These are phyloP conservation scores for Iris macrosiphon DNA, from an alignment of 106 monocot species.

Conservation along the genomic window DNA sequence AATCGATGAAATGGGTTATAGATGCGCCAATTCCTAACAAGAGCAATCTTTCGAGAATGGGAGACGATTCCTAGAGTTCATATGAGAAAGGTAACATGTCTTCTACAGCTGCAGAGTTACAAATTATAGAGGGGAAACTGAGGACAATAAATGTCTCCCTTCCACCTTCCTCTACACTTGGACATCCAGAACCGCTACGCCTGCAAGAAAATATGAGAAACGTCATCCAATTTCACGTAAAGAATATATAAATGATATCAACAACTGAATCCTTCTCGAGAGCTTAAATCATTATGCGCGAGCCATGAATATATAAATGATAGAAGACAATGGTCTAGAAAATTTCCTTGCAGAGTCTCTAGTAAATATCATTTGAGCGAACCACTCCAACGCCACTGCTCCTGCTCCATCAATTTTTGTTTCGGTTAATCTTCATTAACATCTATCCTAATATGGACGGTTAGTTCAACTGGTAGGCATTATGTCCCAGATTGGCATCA, in stretches of 20 bases:
- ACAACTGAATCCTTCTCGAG: neutral
- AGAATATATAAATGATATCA: neutral
- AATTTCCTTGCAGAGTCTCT: no score
- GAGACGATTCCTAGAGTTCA: neutral
- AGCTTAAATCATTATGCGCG: neutral
- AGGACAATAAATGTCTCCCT: neutral
- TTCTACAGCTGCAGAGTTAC: neutral
- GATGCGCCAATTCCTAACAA: neutral
- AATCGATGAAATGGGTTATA: no score
- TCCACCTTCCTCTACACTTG: slow-evolving; percentile 16
- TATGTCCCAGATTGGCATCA: no score
- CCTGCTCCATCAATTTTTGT: no score
- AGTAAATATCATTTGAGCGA: no score
- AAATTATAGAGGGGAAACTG: neutral
- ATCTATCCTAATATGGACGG: no score
- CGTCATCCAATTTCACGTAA: neutral
- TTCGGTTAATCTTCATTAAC: no score
- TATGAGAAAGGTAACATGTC: neutral
- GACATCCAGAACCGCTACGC: slow-evolving; percentile 57
- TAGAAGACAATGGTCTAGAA: neutral
- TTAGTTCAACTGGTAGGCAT: no score
- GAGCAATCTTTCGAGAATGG: neutral
- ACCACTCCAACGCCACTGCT: no score
- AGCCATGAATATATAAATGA: neutral
- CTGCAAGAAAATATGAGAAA: slow-evolving; percentile 25